phyloP scores from a whole-genome alignment of 176 grass and related monocot genomes.

The Raddia distichophylla region DNA sequence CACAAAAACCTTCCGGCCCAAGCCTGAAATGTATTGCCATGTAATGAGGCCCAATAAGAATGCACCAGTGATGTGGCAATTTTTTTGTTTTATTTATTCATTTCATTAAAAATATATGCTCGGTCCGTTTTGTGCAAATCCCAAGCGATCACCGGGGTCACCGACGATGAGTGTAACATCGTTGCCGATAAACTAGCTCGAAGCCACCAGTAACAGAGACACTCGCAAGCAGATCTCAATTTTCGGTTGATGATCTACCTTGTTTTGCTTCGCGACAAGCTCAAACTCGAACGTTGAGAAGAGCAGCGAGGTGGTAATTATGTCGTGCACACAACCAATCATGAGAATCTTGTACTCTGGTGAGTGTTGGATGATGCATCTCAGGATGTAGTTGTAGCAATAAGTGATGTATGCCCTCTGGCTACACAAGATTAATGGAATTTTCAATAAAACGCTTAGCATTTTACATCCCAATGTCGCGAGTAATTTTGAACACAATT shows the following conservation, averaged over 20 bases:
- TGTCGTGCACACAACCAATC: conserved; percentile 72
- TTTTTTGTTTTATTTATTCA: too few species aligned
- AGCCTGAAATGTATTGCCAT: neutral
- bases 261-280: conserved; percentile 98
- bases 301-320: conserved; percentile 85
- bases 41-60: neutral
- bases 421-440: neutral
- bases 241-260: conserved; percentile 45
- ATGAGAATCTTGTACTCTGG: conserved; percentile 84
- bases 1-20: neutral
- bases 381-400: conserved; percentile 93
- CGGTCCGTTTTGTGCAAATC: too few species aligned
- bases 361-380: conserved; percentile 96
- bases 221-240: conserved; percentile 34
- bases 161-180: too few species aligned
- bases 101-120: too few species aligned
- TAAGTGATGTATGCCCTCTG: conserved; percentile 89
- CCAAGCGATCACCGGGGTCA: too few species aligned
- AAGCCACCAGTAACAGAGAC: conserved; percentile 25
- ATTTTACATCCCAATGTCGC: neutral
- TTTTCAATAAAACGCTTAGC: neutral
- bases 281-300: conserved; percentile 98
- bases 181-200: conserved; percentile 12
- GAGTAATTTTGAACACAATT: neutral
- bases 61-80: too few species aligned